Evolutionary conservation across 768 basidiomycete species (phyloP), one percentile per base, ranked within the genome.

Genomic region (Boletales sp.): DNA sequence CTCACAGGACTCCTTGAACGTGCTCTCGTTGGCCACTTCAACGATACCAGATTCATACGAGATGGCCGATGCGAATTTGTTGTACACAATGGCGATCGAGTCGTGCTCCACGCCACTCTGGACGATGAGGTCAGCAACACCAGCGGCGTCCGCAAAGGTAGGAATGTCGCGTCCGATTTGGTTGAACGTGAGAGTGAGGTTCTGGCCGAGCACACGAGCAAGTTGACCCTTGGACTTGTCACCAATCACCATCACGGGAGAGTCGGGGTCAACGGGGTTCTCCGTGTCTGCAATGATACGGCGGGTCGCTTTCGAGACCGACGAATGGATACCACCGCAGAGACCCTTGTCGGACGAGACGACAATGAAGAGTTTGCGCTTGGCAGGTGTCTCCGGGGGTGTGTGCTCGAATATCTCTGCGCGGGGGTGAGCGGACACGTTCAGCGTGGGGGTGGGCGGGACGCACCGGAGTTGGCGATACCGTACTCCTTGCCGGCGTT

Each of bases 291-390:
- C 72, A 48, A 94, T 63, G 29, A 81, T 86, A 50, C 80, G 81
- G 59, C 90, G 89, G 44, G 92, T 89, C 48, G 84, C 82, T 73
- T 97, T 97, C 59, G 87, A 80, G 66, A 98, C 90, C 47, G 92
- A 93, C 37, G 95, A 98, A 78, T 98, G 95, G 64, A 99, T 95
- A 80, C 97, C 95, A 74, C 97, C 95, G 67, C 95, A 99, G 50
- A 99, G 90, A 74, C 97, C 95, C 75, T 94, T 94, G 84, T 98
- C 95, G 48, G 95, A 97, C 40, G 95, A 97, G 64, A 97, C 72
- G 68, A 94, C 91, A 58, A 98, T 69, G 77, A 95, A 94, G 58
- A 98, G 91, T 66, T 88, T 90, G 68, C 81, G 83, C 64, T 84
- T 77, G 40, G 82, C 75, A 18, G 83, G 75, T 37, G 80, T 75